Evolutionary conservation across 2,329 filamentous ascomycete species (phyloP).

Genomic region (Exophiala sp.): DNA sequence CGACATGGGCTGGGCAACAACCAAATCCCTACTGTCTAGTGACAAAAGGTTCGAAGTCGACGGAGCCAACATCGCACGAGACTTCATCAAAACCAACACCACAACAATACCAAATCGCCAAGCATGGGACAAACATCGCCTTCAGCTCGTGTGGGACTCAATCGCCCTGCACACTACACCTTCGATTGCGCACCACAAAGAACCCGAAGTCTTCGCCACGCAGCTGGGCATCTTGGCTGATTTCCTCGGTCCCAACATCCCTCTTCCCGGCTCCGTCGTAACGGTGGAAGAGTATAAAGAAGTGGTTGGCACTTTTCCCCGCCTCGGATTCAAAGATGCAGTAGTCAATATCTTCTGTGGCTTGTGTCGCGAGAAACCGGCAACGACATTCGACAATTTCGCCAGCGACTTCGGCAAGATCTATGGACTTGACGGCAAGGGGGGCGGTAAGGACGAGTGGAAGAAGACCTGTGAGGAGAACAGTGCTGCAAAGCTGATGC

Average conservation of each 20-base stretch:
- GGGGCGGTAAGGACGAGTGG: constrained; percentile 15
- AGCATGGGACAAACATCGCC: constrained; percentile 33
- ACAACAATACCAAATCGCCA: not conserved
- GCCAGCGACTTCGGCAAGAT: constrained; percentile 32
- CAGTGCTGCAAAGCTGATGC: constrained; percentile 1
- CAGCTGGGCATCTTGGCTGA: constrained; percentile 23
- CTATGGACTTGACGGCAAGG: constrained; percentile 18
- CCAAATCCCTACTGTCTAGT: constrained; percentile 34
- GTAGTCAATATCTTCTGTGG: constrained; percentile 33
- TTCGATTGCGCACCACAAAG: constrained; percentile 27
- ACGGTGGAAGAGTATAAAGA: constrained; percentile 33
- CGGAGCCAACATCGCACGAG: constrained; percentile 42
- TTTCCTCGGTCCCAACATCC: constrained; percentile 19
- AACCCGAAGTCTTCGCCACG: constrained; percentile 25
- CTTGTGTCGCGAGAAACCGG: constrained; percentile 36
- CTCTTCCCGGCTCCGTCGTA: constrained; percentile 19
- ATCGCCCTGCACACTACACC: constrained; percentile 39
- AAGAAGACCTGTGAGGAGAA: constrained; percentile 9
- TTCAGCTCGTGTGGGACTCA: constrained; percentile 47
- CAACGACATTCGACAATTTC: constrained; percentile 35
- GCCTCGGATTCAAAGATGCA: constrained; percentile 33
- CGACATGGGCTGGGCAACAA: constrained; percentile 37
- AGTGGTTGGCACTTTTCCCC: constrained; percentile 33
- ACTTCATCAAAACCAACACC: constrained; percentile 33
- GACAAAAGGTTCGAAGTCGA: constrained; percentile 50